These are phyloP conservation scores for Saccharomycopsis sp. DNA, from an alignment of 805 yeast genomes.

Conservation along the genomic window DNA sequence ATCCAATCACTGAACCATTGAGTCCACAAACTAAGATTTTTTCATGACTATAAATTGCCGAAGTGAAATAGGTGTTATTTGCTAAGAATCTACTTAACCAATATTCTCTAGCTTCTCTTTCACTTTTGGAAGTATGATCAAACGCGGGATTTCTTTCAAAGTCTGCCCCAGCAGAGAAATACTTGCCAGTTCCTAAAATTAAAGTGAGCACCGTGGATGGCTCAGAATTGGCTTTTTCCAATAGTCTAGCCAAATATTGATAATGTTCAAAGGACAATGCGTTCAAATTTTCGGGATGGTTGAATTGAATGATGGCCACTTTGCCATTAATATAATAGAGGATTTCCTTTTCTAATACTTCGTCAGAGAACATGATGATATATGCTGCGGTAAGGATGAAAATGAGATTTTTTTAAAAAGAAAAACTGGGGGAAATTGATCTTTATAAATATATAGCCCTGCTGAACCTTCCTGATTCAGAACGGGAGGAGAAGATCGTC, in stretches of 20 bases:
- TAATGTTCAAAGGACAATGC: slow-evolving; percentile 62
- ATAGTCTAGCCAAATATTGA: slow-evolving; percentile 42
- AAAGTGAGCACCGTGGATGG: slow-evolving; percentile 54
- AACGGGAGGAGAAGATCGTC: no score
- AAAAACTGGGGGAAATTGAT: no score
- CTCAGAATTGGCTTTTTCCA: slow-evolving; percentile 55
- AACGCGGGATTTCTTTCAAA: slow-evolving; percentile 19
- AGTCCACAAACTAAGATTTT: slow-evolving; percentile 64
- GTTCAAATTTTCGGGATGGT: slow-evolving; percentile 50
- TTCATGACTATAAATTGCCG: slow-evolving; percentile 55
- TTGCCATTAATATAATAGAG: slow-evolving; percentile 29
- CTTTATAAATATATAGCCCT: no score
- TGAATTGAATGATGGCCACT: slow-evolving; percentile 53
- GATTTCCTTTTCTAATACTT: slow-evolving; percentile 22
- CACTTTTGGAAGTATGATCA: background rate
- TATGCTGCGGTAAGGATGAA: no score
- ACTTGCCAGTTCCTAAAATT: slow-evolving; percentile 60
- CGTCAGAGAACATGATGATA: no score
- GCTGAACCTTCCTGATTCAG: no score
- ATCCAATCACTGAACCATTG: slow-evolving; percentile 83
- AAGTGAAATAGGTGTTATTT: slow-evolving; percentile 60
- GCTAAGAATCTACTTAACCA: slow-evolving; percentile 56
- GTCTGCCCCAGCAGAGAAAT: slow-evolving; percentile 82
- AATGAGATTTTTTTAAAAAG: no score
- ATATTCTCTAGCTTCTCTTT: slow-evolving; percentile 9